These are phyloP conservation scores for Cladophialophora psammophila DNA, from an alignment of 2,329 filamentous ascomycete species.

Conservation along the genomic window DNA sequence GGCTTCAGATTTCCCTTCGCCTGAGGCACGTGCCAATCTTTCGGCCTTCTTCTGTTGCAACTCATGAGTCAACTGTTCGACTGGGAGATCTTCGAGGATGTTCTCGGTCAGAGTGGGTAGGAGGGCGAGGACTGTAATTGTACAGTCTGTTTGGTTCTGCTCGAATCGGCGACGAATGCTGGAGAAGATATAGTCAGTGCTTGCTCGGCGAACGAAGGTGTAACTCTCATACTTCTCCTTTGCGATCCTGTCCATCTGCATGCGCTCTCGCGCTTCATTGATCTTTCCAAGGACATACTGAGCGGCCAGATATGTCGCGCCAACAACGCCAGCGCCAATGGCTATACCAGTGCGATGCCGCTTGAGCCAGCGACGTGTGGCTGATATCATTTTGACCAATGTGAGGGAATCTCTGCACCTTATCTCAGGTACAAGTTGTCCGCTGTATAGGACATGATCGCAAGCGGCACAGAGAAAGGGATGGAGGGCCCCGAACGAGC, in stretches of 20 bases:
- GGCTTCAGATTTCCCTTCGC: constrained; percentile 63
- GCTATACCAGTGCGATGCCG: constrained; percentile 90
- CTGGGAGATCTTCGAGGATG: constrained; percentile 84
- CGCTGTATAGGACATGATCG: constrained; percentile 33
- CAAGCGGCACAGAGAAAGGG: constrained; percentile 14
- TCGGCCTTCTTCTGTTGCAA: constrained; percentile 91
- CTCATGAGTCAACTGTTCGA: constrained; percentile 90
- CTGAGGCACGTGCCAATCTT: constrained; percentile 55
- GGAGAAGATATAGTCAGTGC: constrained; percentile 28
- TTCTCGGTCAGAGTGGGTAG: constrained; percentile 90
- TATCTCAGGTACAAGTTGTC: constrained; percentile 33
- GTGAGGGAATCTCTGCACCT: constrained; percentile 22
- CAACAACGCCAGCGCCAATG: constrained; percentile 84
- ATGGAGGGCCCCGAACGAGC: constrained; percentile 16
- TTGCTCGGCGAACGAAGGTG: constrained; percentile 5
- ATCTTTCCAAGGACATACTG: constrained; percentile 94
- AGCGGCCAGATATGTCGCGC: constrained; percentile 87
- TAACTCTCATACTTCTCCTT: constrained; percentile 81
- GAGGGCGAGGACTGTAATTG: constrained; percentile 94
- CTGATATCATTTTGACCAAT: constrained; percentile 71
- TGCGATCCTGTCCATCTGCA: constrained; percentile 93
- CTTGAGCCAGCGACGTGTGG: constrained; percentile 87
- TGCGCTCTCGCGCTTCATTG: constrained; percentile 90
- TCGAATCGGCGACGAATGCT: constrained; percentile 95
- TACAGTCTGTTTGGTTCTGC: constrained; percentile 99